phyloP scores from a whole-genome alignment of 163 green algal genomes.

The Volvox carteri region DNA sequence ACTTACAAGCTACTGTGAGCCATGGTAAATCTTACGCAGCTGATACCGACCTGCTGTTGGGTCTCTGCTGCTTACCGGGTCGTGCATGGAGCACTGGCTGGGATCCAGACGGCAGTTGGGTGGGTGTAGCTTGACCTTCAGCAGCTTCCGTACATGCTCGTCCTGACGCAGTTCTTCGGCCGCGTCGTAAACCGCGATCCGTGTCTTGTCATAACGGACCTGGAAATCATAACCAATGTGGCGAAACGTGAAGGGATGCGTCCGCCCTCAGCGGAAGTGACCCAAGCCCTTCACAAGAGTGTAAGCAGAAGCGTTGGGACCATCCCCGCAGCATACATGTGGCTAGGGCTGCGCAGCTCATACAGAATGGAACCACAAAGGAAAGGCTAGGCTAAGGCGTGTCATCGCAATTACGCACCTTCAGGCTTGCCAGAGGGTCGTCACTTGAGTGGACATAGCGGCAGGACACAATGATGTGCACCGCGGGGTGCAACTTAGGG shows the following conservation, averaged over 20 bases:
- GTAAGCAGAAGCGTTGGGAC: no score
- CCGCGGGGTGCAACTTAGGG: constrained; percentile 35
- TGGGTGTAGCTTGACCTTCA: constrained; percentile 41
- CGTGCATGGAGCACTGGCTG: constrained; percentile 49
- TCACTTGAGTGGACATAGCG: constrained; percentile 4
- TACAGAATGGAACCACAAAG: no score
- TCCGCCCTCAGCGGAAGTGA: no score
- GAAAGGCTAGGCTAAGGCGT: no score
- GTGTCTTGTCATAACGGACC: constrained; percentile 36
- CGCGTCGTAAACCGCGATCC: constrained; percentile 19
- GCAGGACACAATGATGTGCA: constrained; percentile 39
- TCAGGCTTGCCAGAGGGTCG: constrained; percentile 24
- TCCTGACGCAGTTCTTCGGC: constrained; percentile 5
- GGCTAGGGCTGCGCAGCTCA: background rate
- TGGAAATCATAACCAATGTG: no score
- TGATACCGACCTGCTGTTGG: no score
- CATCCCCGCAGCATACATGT: no score
- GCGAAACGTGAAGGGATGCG: no score
- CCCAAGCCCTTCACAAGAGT: no score
- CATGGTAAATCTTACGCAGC: no score
- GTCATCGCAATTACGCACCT: no score
- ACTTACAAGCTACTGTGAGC: no score
- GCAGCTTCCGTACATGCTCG: constrained; percentile 42
- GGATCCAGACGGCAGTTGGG: constrained; percentile 27
- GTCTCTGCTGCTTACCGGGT: constrained; percentile 18